Percentiles rank a stretch among this genome's conserved stretches.
Conservation (phyloP, 1,284 basidiomycete species). For the Leccinum fuscescens region DNA sequence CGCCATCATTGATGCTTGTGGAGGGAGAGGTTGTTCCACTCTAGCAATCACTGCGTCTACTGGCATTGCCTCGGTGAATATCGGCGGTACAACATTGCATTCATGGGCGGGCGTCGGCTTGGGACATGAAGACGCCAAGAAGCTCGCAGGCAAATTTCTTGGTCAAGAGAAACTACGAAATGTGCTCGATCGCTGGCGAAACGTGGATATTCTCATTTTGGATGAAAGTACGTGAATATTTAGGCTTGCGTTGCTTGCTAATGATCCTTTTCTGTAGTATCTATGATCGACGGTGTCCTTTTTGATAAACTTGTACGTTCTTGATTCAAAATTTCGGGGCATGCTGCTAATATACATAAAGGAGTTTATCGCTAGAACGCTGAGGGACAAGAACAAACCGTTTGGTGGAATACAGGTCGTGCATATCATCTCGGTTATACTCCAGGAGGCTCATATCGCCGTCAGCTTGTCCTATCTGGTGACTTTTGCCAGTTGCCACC, state of each 20-base stretch:
- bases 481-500: slow-evolving; percentile 98
- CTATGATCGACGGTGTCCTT: slow-evolving; percentile 93
- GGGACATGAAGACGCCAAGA: slow-evolving; percentile 66
- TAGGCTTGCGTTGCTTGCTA: not conserved
- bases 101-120: slow-evolving; percentile 91
- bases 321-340: not conserved
- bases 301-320: slow-evolving; percentile 76
- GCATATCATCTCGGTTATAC: not conserved
- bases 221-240: slow-evolving; percentile 74
- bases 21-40: slow-evolving; percentile 60
- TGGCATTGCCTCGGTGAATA: slow-evolving; percentile 93
- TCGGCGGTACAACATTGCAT: slow-evolving; percentile 91
- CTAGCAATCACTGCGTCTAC: slow-evolving; percentile 91
- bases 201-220: slow-evolving; percentile 83
- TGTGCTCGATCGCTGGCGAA: slow-evolving; percentile 66
- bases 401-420: slow-evolving; percentile 95
- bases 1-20: slow-evolving; percentile 73
- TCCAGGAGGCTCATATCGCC: slow-evolving; percentile 3
- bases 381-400: slow-evolving; percentile 65
- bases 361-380: slow-evolving; percentile 52
- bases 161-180: slow-evolving; percentile 63
- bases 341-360: slow-evolving; percentile 22
- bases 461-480: slow-evolving; percentile 80
- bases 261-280: slow-evolving; percentile 55
- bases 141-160: slow-evolving; percentile 67